Evolutionary conservation across 768 basidiomycete genomes (phyloP), one percentile per base, ranked within the genome.

Genomic region (Suillus luteus): DNA sequence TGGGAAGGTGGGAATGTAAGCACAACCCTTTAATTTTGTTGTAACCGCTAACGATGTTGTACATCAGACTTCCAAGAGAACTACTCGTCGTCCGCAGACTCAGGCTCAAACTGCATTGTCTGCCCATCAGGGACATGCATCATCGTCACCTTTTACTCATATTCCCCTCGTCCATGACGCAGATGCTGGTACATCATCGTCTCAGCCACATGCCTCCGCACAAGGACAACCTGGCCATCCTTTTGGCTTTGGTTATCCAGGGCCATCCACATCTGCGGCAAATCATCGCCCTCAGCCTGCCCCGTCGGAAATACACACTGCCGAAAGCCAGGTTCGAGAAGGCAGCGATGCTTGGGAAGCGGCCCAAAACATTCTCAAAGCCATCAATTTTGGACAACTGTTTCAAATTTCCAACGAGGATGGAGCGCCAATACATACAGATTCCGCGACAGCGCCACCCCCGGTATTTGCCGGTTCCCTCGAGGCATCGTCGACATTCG

Each of bases 1-100:
- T 95, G 92, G 92, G 91, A 91, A 71, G 92, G 92, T 27, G 91
- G 90, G 37, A 88, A 82, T 70, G 92, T 94, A 71, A 72, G 91
- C 80, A 24, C 48, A 48, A 51, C 14, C 27, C 38, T 15, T 38
- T 33, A n/a, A 35, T 15, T 61, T 51, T 10, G 11, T 65, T 43
- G 24, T 5, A 12, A 51, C 24, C 24, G 14, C 12, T 38, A 17
- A 58, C n/a, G 17, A 24, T 49, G 55, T 22, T 35, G 15, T 61
- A 10, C 12, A 22, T 15, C 64, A 93, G 91, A 90, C 90, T 22
- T 87, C 90, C 19, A 84, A 85, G 62, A 82, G 92, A 40, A 88
- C 91, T 37, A 94, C 92, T 9, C 85, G 92, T 40, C 85, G 93
- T 22, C 92, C 92, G 7, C 91, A 93, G 72, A 90, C 51, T 52